These are phyloP conservation scores for Phytophthora capsici DNA, from an alignment of 352 stramenopile species.

Conservation along the genomic window DNA sequence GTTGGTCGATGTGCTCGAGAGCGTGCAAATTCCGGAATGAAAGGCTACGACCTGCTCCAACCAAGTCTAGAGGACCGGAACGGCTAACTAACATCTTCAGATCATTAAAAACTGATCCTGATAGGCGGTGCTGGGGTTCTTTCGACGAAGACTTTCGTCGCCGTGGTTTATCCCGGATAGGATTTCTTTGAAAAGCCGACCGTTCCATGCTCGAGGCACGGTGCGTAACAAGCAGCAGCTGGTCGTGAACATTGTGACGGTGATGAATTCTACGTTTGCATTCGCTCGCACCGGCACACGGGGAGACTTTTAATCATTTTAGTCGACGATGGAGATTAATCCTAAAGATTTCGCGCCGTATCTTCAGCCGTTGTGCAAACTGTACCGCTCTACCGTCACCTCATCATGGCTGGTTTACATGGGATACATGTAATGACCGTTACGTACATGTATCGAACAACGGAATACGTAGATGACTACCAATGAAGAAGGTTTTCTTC, in stretches of 20 bases:
- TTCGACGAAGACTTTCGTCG: too few species aligned
- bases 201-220: background rate
- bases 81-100: too few species aligned
- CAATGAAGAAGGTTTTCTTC: too few species aligned
- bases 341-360: background rate
- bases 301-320: background rate
- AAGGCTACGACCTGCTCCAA: background rate
- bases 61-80: too few species aligned
- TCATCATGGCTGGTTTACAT: too few species aligned
- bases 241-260: constrained; percentile 1
- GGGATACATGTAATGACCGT: too few species aligned
- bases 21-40: constrained; percentile 10
- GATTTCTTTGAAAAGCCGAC: background rate
- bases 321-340: background rate
- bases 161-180: background rate
- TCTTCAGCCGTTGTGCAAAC: too few species aligned
- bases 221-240: background rate
- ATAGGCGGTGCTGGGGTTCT: constrained; percentile 1
- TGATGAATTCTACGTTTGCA: background rate
- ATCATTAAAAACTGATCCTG: background rate
- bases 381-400: too few species aligned
- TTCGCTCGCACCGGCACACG: background rate
- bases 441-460: too few species aligned
- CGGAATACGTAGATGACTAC: too few species aligned
- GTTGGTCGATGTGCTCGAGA: background rate